Conservation (phyloP, 2,329 filamentous ascomycete species). For the Aspergillus arachidicola region DNA sequence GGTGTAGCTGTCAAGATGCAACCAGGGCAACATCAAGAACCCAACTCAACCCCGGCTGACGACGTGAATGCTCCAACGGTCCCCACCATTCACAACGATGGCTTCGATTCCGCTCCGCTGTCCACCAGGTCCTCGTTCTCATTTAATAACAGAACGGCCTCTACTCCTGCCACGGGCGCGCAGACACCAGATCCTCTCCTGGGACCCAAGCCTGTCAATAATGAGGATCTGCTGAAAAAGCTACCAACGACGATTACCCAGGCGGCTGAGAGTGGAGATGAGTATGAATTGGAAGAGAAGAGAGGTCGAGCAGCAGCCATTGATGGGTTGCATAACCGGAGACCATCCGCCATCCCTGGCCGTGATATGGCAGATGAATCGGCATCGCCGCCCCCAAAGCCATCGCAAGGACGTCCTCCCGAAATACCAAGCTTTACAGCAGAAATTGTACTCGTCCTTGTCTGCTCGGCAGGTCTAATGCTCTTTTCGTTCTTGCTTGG, state of each 20-base stretch:
- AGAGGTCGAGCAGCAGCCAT: slow-evolving; percentile 6
- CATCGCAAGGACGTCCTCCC: slow-evolving; percentile 39
- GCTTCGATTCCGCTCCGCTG: neutral
- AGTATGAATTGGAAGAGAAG: slow-evolving; percentile 19
- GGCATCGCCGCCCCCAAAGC: slow-evolving; percentile 24
- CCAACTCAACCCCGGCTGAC: neutral
- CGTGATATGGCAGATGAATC: slow-evolving; percentile 16
- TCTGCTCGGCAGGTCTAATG: slow-evolving; percentile 48
- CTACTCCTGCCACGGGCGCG: slow-evolving; percentile 30
- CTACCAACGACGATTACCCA: slow-evolving; percentile 21
- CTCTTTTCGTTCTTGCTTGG: slow-evolving; percentile 48
- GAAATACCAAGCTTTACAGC: slow-evolving; percentile 44
- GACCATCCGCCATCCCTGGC: slow-evolving; percentile 3
- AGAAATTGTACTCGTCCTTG: slow-evolving; percentile 45
- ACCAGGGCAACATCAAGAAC: neutral
- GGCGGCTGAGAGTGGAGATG: slow-evolving; percentile 11
- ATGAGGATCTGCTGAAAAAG: slow-evolving; percentile 21
- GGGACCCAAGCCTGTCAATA: slow-evolving; percentile 14
- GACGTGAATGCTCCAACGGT: neutral
- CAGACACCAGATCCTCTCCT: slow-evolving; percentile 33
- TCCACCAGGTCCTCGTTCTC: slow-evolving; percentile 1
- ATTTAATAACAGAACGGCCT: slow-evolving; percentile 1
- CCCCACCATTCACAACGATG: neutral
- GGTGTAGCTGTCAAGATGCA: neutral
- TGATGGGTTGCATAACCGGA: slow-evolving; percentile 23